Conservation (phyloP, 257 asterid species). For the Plantago ovata region DNA sequence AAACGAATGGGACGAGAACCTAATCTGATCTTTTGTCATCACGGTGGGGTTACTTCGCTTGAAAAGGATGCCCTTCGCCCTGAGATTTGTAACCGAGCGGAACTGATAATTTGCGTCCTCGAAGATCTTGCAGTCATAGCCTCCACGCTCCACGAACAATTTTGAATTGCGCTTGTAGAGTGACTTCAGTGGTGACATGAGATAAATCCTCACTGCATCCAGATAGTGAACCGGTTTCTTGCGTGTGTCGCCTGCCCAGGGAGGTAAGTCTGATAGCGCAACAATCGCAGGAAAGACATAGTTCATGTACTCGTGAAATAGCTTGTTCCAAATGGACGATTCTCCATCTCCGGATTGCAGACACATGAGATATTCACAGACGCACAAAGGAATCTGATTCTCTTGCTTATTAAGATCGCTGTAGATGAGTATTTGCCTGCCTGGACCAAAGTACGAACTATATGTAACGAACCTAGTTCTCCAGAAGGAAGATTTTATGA, state of each 20-base stretch:
- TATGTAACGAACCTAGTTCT: background rate
- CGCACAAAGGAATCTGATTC: background rate
- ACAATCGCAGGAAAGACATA: too few relatives aligned
- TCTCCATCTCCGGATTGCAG: background rate
- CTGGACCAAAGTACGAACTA: background rate
- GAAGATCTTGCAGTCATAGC: too few relatives aligned
- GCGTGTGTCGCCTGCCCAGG: too few relatives aligned
- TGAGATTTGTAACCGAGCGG: constrained; percentile 1
- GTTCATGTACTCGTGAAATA: background rate
- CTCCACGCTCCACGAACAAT: too few relatives aligned
- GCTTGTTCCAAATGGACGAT: background rate
- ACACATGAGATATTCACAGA: background rate
- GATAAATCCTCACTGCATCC: background rate
- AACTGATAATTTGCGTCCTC: background rate
- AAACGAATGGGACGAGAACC: background rate
- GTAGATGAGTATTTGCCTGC: background rate
- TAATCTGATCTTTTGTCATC: too few relatives aligned
- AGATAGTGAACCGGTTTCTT: too few relatives aligned
- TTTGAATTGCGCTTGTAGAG: background rate
- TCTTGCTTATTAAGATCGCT: background rate
- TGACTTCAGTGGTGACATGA: background rate
- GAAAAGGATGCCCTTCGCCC: background rate
- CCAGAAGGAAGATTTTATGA: background rate
- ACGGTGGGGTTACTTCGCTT: background rate
- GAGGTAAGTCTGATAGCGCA: too few relatives aligned